Conservation (phyloP, 768 basidiomycete species). For the Tulasnella sp. region DNA sequence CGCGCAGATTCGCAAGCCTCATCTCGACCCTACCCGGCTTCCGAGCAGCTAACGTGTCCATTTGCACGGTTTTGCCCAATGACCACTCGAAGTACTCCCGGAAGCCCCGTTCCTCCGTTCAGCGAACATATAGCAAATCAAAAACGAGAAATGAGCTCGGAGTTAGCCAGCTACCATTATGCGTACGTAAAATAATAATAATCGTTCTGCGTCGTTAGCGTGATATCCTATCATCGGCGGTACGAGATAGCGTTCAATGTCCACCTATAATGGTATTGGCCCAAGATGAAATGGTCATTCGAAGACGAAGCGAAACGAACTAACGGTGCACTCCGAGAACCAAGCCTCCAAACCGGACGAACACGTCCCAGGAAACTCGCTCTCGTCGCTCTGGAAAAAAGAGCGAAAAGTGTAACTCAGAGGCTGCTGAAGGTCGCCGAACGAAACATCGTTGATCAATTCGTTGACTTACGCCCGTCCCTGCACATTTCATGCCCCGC, state of each 20-base stretch:
- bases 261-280: neutral
- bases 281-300: neutral
- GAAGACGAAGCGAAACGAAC: neutral
- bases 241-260: neutral
- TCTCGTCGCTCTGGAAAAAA: neutral
- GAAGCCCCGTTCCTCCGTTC: neutral
- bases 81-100: neutral
- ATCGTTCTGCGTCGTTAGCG: neutral
- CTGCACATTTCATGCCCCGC: neutral
- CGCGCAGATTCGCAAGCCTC: neutral
- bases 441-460: neutral
- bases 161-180: no score
- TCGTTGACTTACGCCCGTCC: neutral
- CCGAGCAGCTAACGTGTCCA: neutral
- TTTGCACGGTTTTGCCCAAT: neutral
- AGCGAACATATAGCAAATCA: neutral
- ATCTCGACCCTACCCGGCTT: neutral
- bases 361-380: neutral
- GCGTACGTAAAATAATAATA: neutral
- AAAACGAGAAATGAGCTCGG: neutral
- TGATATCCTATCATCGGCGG: neutral
- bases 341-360: neutral
- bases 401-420: neutral
- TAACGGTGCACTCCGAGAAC: neutral
- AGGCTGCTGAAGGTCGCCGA: neutral